Base-by-base conservation (phyloP, 1,284 basidiomycete genomes). In the Moesziomyces parantarcticus region DNA sequence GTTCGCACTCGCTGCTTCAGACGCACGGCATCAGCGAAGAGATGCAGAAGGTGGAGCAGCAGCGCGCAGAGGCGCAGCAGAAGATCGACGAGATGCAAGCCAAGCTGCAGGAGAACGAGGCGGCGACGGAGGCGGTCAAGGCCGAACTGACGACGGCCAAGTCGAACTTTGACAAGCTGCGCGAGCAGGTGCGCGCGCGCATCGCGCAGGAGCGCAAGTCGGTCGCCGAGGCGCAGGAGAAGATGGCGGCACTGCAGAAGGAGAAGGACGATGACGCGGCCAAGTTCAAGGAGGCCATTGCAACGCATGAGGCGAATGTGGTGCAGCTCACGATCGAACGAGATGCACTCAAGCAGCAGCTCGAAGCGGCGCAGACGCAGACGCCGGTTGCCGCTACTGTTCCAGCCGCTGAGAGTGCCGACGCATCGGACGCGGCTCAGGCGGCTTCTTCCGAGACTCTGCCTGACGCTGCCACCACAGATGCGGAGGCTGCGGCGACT, bases 21-120 rank as follows among this genome's bases (percentile, higher is more conserved):
- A 93, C 93, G 78, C 92, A 94, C 76, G 92, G 93, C 52, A 90
- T 92, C 72, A 92, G 93, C 16, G 89, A 91, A 5, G 79, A 83
- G 61, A 64, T 83, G 34, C 73, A 82, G 45, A 77, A 76, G 60
- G 75, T 65, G 23, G 80, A 83, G 63, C 66, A 78, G 51, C 76
- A 83, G 64, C 72, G 75, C 6, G 70, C 66, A 5, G 66, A 75
- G 25, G 68, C 75, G 3, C 64, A 78, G 53, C 48, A 56, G 18
- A 67, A 72, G 51, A 59, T 76, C 43, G 58, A 74, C 3, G 72
- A 69, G 50, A 54, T 67, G 18, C 48, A 67, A 40, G 45, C 55
- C 1, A 60, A 77, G 56, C 42, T 77, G 52, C 56, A 60, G 29
- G 58, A 58, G 40, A 58, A 54, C 25, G 57, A 67, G 26, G 43